Evolutionary conservation across 2,329 filamentous ascomycete genomes (phyloP).

Genomic region (Lachnellula cervina): DNA sequence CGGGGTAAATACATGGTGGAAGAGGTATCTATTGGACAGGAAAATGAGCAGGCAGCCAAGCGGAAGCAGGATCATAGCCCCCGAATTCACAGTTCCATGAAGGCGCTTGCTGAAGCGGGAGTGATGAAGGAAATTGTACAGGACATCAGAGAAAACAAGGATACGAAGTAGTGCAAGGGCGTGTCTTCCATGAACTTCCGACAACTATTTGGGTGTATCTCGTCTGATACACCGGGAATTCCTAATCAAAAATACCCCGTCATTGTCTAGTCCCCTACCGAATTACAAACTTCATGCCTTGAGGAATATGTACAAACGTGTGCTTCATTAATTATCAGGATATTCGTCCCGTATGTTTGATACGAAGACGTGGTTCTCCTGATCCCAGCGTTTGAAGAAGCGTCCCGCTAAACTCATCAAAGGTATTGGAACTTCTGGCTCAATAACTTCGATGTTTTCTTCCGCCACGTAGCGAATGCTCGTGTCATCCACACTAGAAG

Average conservation of each 20-base stretch:
- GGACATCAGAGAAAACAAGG: constrained; percentile 5
- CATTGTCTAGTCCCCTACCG: neutral
- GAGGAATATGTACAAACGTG: neutral
- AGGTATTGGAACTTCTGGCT: constrained; percentile 46
- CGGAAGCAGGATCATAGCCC: constrained; percentile 65
- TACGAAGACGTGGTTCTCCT: constrained; percentile 61
- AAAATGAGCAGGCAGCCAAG: constrained; percentile 48
- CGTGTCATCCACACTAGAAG: constrained; percentile 57
- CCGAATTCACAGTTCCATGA: constrained; percentile 64
- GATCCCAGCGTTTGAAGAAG: constrained; percentile 85
- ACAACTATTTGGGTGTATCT: neutral
- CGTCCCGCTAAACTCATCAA: constrained; percentile 71
- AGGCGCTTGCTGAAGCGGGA: constrained; percentile 62
- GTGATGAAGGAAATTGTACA: constrained; percentile 45
- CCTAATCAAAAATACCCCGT: no score
- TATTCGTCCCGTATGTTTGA: constrained; percentile 81
- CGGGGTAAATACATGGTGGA: constrained; percentile 47
- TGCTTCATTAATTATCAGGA: constrained; percentile 65
- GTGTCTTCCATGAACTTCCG: neutral
- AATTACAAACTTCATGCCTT: neutral
- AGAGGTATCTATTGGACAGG: constrained; percentile 39
- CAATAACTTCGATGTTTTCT: constrained; percentile 69
- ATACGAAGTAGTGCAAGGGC: neutral
- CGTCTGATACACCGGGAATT: neutral
- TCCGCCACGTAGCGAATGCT: constrained; percentile 72